A percentile compares a stretch with the other conserved stretches of the same genome.
Conservation (phyloP, 192 early-diverging fungal genomes). For the Dimargaris xerosporica region DNA sequence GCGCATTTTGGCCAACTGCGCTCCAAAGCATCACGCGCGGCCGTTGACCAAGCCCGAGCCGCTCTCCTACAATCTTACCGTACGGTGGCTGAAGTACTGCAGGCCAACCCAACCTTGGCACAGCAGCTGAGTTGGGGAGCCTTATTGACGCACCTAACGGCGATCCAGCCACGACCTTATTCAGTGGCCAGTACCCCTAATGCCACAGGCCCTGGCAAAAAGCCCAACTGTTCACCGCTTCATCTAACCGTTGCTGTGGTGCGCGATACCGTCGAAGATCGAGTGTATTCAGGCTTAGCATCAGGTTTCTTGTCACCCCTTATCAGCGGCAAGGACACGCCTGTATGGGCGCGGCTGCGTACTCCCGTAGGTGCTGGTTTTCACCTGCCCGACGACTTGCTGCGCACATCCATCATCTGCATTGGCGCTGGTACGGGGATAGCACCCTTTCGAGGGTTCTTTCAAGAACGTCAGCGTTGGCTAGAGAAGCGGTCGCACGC, state of each 20-base stretch:
- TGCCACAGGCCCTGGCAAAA: neutral
- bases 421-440: conserved; percentile 90
- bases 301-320: neutral
- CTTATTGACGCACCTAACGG: neutral
- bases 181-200: neutral
- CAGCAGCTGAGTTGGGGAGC: too few relatives aligned
- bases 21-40: neutral
- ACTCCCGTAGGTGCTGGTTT: neutral
- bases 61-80: neutral
- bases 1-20: too few relatives aligned
- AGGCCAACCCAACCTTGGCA: neutral
- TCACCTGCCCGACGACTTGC: conserved; percentile 15
- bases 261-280: neutral
- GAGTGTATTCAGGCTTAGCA: conserved; percentile 3
- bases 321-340: neutral
- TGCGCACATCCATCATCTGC: conserved; percentile 54
- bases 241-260: conserved; percentile 11
- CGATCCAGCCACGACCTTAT: neutral
- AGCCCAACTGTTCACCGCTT: too few relatives aligned
- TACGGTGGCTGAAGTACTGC: neutral
- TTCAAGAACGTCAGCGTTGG: conserved; percentile 53
- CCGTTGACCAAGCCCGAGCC: neutral
- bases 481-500: conserved; percentile 16
- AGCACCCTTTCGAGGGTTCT: conserved; percentile 83
- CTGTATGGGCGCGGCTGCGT: neutral